Evolutionary conservation across 345 rosid species (phyloP).

Genomic region (Brassica cretica): DNA sequence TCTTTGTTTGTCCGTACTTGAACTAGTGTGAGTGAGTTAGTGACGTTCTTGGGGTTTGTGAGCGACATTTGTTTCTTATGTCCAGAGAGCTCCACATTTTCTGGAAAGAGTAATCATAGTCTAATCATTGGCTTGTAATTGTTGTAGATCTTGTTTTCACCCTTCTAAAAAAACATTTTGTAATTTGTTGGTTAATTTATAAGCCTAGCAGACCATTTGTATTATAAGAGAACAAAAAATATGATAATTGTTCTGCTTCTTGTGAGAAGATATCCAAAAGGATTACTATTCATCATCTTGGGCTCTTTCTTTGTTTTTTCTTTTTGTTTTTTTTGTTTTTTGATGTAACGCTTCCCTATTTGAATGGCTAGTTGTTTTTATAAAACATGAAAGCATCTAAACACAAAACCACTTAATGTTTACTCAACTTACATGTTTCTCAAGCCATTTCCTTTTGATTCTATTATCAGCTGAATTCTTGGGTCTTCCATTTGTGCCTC

Average conservation of each 20-base stretch:
- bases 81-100: neutral
- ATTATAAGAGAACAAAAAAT: neutral
- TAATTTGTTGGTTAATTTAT: neutral
- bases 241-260: neutral
- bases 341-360: neutral
- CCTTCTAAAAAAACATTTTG: neutral
- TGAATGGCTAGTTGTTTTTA: neutral
- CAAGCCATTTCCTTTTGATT: neutral
- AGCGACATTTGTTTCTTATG: neutral
- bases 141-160: neutral
- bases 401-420: neutral
- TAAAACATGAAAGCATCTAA: neutral
- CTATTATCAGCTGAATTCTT: neutral
- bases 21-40: neutral
- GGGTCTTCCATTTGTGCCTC: neutral
- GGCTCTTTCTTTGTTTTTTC: neutral
- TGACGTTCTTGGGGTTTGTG: neutral
- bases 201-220: neutral
- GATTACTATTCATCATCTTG: neutral
- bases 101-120: neutral
- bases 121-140: neutral
- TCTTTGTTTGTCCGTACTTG: neutral
- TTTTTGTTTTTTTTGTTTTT: too few relatives aligned
- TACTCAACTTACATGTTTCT: neutral
- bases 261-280: slow-evolving; percentile 21